A percentile compares a stretch with the other conserved stretches of the same genome.
Conservation (phyloP, 2,329 filamentous ascomycete genomes). For the Cladophialophora immunda region DNA sequence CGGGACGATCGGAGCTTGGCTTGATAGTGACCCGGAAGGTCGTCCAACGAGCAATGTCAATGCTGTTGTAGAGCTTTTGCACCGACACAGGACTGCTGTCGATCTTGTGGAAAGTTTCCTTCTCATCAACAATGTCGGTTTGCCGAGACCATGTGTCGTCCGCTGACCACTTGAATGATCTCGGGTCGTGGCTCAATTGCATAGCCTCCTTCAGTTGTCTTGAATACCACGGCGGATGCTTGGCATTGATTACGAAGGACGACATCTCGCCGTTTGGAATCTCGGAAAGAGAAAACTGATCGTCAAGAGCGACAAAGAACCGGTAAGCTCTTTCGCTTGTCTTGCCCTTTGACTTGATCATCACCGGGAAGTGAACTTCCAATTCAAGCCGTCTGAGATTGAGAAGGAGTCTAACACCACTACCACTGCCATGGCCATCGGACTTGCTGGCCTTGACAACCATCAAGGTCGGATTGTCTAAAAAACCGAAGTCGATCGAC, state of each 20-base stretch:
- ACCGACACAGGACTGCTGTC: constrained; percentile 54
- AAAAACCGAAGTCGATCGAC: constrained; percentile 38
- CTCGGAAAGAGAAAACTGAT: constrained; percentile 35
- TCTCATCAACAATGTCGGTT: constrained; percentile 66
- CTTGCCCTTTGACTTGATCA: constrained; percentile 31
- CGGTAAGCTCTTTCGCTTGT: constrained; percentile 36
- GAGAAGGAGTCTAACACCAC: constrained; percentile 49
- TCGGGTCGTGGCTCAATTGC: constrained; percentile 52
- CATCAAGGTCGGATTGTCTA: constrained; percentile 34
- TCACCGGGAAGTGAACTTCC: constrained; percentile 52
- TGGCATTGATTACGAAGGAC: constrained; percentile 37
- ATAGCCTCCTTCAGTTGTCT: constrained; percentile 37
- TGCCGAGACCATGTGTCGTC: constrained; percentile 69
- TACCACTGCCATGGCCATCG: constrained; percentile 34
- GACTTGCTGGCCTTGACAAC: constrained; percentile 29
- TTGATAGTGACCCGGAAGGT: constrained; percentile 63
- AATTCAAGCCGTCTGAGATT: constrained; percentile 53
- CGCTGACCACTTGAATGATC: constrained; percentile 61
- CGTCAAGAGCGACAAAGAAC: constrained; percentile 40
- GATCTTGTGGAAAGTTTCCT: constrained; percentile 44
- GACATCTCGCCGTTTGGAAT: constrained; percentile 7
- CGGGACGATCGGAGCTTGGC: not conserved
- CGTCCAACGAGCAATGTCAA: constrained; percentile 73
- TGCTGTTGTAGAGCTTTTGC: constrained; percentile 59
- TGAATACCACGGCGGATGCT: constrained; percentile 39